Base-by-base conservation (phyloP, 139 green algal species). In the Gonium pectorale region DNA sequence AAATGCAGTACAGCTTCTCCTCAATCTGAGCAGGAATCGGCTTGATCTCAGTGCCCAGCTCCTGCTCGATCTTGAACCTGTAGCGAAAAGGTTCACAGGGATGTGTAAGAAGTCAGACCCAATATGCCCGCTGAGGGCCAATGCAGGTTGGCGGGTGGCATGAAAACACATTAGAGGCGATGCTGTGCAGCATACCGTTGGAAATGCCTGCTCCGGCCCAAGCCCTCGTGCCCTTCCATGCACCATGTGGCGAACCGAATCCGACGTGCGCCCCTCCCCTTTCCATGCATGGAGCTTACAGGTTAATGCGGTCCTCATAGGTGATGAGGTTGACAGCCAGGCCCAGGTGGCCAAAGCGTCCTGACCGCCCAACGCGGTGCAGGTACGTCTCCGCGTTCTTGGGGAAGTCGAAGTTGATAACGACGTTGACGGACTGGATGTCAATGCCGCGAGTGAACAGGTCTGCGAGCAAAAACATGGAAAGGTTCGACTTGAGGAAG, bases 381-480 rank as follows among this genome's bases (percentile, higher is more conserved):
- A 99, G 94, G 91, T 99, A 99, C 1, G 98, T 99, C 91, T 99
- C 98, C 13, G 92, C 94, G 87, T 98, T 99, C 94, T 99, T 99
- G 67, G 98, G 98, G 93, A 99, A 99, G 93, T 99, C 98, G 90
- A 99, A 99, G 91, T 99, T 99, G 93, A 99, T 99, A 74, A 99
- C 98, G 8, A 99, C 98, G 88, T 99, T 99, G 24, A 99, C 97
- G 26, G 96, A 95, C 92, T 99, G 97, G 86, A 99, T 99, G 90
- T 99, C 98, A 78, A 99, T 99, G 83, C 98, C 98, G 64, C 96
- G 92, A 0, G 96, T 99, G 90, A 98, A 99, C 13, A 99, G 90
- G 86, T 99, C 96, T 93, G 89, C 88, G 74, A 62, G 43, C 27
- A 3, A 46, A n/a, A n/a, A n/a, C n/a, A n/a, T n/a, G n/a, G n/a